A percentile compares a stretch with the other conserved stretches of the same genome.
phyloP scores from a whole-genome alignment of 306 rosid genomes.

The Clitoria ternatea region DNA sequence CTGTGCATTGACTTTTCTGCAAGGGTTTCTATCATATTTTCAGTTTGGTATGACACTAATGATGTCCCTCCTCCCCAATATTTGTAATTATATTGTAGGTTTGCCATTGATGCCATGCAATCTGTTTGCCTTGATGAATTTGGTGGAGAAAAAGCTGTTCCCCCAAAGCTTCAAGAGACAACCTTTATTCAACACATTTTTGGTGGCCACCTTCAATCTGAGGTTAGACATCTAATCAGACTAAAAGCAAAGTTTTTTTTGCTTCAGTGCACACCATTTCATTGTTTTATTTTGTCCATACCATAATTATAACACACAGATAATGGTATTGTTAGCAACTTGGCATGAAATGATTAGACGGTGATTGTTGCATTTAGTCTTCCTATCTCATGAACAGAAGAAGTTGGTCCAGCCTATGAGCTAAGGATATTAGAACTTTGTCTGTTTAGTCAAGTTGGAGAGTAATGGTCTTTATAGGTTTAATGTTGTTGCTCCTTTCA shows the following conservation, averaged over 20 bases:
- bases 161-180: constrained; percentile 58
- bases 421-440: not conserved
- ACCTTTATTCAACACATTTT: constrained; percentile 83
- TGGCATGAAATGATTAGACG: not conserved
- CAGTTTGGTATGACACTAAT: not conserved
- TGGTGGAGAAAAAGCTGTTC: constrained; percentile 84
- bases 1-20: not conserved
- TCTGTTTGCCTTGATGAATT: constrained; percentile 78
- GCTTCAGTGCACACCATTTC: not conserved
- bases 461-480: not conserved
- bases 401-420: not conserved
- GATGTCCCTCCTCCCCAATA: not conserved
- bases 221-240: constrained; percentile 42
- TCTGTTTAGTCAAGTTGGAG: not conserved
- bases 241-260: not conserved
- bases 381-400: not conserved
- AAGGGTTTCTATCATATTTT: not conserved
- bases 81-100: constrained; percentile 39
- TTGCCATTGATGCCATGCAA: constrained; percentile 87
- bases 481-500: not conserved
- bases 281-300: not conserved
- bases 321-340: not conserved
- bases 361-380: not conserved
- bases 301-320: not conserved
- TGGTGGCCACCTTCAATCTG: constrained; percentile 90